These are phyloP conservation scores for Thelonectria olida DNA, from an alignment of 2,329 filamentous ascomycete species.

Conservation along the genomic window DNA sequence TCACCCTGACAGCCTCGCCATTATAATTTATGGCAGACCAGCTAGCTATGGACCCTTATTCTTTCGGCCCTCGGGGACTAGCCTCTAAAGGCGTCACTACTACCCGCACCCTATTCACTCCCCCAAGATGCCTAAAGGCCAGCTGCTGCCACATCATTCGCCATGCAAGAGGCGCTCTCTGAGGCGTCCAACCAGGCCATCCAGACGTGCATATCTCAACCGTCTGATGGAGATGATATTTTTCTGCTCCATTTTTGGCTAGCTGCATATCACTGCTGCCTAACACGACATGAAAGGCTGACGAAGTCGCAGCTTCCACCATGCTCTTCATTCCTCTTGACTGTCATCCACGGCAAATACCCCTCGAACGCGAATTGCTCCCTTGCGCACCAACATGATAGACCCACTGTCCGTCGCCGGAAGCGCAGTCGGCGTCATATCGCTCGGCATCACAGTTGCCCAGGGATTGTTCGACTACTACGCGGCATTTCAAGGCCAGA, in stretches of 20 bases:
- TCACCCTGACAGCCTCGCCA: too few species aligned
- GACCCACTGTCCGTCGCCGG: conserved; percentile 32
- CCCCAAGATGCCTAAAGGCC: too few species aligned
- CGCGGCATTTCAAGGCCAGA: conserved; percentile 33
- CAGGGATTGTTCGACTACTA: conserved; percentile 48
- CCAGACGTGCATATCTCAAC: not conserved
- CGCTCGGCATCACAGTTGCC: conserved; percentile 47
- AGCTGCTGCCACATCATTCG: too few species aligned
- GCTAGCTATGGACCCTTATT: too few species aligned
- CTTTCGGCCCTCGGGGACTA: too few species aligned
- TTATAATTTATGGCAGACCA: too few species aligned
- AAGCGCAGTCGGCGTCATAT: conserved; percentile 45
- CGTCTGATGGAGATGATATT: too few species aligned
- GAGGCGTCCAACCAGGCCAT: too few species aligned
- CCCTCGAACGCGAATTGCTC: not conserved
- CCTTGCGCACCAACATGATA: conserved; percentile 3
- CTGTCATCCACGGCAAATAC: not conserved
- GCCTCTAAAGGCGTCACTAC: too few species aligned
- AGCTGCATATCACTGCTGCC: not conserved
- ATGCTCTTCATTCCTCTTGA: not conserved
- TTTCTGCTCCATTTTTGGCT: not conserved
- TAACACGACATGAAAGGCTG: not conserved
- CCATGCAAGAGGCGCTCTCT: too few species aligned
- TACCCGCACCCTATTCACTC: too few species aligned
- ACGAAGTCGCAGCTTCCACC: not conserved